Conservation (phyloP, 2,329 filamentous ascomycete species). For the Pseudogymnoascus sp. region DNA sequence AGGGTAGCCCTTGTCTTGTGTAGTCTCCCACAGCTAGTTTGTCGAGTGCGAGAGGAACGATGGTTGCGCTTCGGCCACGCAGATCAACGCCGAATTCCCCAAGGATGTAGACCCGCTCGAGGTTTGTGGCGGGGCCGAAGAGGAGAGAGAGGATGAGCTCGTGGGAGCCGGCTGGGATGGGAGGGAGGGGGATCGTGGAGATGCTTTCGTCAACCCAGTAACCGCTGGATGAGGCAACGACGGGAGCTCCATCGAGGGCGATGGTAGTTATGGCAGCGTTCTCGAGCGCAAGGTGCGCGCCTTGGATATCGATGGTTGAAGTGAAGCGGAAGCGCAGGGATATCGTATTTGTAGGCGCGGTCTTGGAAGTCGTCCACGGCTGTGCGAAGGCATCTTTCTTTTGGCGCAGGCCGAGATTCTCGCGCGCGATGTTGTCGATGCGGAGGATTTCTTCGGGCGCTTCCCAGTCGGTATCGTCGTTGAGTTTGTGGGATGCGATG, state of each 20-base stretch:
- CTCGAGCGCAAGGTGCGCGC: slow-evolving; percentile 23
- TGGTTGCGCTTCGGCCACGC: slow-evolving; percentile 8
- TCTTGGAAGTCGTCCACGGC: slow-evolving; percentile 21
- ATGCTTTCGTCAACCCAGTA: slow-evolving; percentile 30
- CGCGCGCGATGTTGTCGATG: slow-evolving; percentile 25
- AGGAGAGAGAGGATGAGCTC: slow-evolving; percentile 20
- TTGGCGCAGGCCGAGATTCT: slow-evolving; percentile 18
- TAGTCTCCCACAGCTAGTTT: slow-evolving; percentile 23
- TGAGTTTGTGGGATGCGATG: slow-evolving; percentile 23
- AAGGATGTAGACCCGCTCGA: slow-evolving; percentile 27
- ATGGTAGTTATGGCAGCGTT: slow-evolving; percentile 19
- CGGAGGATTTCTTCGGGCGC: slow-evolving; percentile 21
- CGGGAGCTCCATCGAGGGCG: slow-evolving; percentile 15
- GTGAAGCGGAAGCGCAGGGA: slow-evolving; percentile 22
- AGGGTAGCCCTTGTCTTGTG: slow-evolving; percentile 22
- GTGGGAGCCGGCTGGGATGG: slow-evolving; percentile 21
- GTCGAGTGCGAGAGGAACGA: slow-evolving; percentile 8
- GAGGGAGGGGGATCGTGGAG: slow-evolving; percentile 19
- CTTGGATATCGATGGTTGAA: slow-evolving; percentile 15
- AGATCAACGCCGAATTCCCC: slow-evolving; percentile 23
- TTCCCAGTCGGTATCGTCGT: slow-evolving; percentile 18
- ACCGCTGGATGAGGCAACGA: neutral
- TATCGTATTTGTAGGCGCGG: slow-evolving; percentile 15
- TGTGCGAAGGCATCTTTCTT: slow-evolving; percentile 24
- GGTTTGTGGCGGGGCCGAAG: slow-evolving; percentile 24